Conservation (phyloP, 2,329 filamentous ascomycete genomes). For the Nigrograna mackinnonii region DNA sequence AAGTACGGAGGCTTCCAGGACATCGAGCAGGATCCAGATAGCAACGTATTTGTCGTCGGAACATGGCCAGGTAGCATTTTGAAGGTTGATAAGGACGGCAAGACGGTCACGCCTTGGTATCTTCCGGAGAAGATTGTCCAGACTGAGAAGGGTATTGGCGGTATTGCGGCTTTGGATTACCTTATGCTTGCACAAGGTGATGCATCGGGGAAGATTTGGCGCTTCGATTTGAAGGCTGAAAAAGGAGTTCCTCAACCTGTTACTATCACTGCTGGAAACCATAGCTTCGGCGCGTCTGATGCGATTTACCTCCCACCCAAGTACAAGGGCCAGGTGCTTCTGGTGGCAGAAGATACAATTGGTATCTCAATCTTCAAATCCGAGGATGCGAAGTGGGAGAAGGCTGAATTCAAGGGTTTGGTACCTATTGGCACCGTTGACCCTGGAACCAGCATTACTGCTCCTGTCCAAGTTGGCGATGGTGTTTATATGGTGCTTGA, state of each 20-base stretch:
- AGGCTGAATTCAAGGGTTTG: constrained; percentile 11
- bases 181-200: constrained; percentile 15
- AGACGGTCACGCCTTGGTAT: constrained; percentile 16
- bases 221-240: constrained; percentile 14
- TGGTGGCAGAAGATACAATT: constrained; percentile 14
- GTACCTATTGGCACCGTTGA: constrained; percentile 6
- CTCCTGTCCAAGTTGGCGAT: constrained; percentile 14
- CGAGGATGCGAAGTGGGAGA: constrained; percentile 14
- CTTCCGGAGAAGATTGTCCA: constrained; percentile 8
- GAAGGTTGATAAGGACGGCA: constrained; percentile 12
- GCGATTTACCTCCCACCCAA: constrained; percentile 17
- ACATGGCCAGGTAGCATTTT: constrained; percentile 15
- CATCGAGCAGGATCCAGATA: constrained; percentile 17
- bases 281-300: constrained; percentile 10
- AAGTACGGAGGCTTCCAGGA: constrained; percentile 22
- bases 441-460: constrained; percentile 8
- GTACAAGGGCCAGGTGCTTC: constrained; percentile 14
- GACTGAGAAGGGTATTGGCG: constrained; percentile 15
- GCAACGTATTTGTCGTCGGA: constrained; percentile 19
- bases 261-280: constrained; percentile 6
- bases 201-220: constrained; percentile 4
- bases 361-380: constrained; percentile 13
- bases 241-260: constrained; percentile 12
- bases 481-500: constrained; percentile 14
- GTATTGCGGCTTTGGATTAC: constrained; percentile 14